phyloP scores from a whole-genome alignment of 495 filamentous ascomycete genomes.

The Glutinoglossum americanum region DNA sequence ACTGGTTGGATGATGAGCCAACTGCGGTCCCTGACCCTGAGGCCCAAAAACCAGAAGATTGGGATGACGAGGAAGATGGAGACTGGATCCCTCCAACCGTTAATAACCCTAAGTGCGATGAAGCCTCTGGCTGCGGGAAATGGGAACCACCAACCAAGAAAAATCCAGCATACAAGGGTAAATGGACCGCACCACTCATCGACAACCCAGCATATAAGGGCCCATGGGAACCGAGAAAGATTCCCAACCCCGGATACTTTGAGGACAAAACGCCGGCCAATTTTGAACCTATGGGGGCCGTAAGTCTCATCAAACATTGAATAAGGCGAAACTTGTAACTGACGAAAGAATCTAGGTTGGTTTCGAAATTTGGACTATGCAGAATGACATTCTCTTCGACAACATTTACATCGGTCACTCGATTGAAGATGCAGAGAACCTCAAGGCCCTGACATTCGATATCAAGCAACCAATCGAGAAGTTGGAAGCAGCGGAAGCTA shows the following conservation, averaged over 20 bases:
- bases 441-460: conserved; percentile 82
- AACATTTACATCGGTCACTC: conserved; percentile 99
- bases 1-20: conserved; percentile 92
- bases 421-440: conserved; percentile 70
- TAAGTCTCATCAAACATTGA: conserved; percentile 26
- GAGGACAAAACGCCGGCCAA: conserved; percentile 95
- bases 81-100: conserved; percentile 93
- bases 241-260: conserved; percentile 87
- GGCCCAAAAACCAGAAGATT: conserved; percentile 96
- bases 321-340: conserved; percentile 5
- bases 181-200: conserved; percentile 83
- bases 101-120: conserved; percentile 86
- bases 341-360: conserved; percentile 39
- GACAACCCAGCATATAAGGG: conserved; percentile 99
- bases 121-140: conserved; percentile 80
- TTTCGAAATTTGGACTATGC: conserved; percentile 99
- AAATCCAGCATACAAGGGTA: conserved; percentile 98
- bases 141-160: conserved; percentile 85
- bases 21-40: conserved; percentile 77
- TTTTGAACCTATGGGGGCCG: conserved; percentile 94
- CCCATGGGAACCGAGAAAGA: conserved; percentile 82
- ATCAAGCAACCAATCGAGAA: conserved; percentile 75
- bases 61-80: conserved; percentile 99
- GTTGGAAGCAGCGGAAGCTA: conserved; percentile 57
- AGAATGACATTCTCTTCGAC: conserved; percentile 95